These are phyloP conservation scores for Calonectria leucothoes DNA, from an alignment of 2,329 filamentous ascomycete species.

Conservation along the genomic window DNA sequence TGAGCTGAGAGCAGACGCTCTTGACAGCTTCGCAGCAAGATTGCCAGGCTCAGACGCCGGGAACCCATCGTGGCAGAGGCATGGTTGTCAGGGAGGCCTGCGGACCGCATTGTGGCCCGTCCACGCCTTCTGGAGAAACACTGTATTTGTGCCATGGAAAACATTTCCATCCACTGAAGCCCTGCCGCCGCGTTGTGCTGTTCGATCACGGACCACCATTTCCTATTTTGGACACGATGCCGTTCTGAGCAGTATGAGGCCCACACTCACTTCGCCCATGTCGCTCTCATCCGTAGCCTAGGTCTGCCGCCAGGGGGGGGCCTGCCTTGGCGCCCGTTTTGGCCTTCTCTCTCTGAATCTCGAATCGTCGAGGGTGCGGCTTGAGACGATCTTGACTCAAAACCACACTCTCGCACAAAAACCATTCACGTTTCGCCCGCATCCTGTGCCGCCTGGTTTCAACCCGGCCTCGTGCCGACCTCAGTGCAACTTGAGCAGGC, in stretches of 20 bases:
- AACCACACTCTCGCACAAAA: conserved; percentile 20
- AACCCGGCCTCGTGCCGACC: conserved; percentile 52
- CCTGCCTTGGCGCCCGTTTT: conserved; percentile 32
- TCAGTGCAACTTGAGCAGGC: background rate
- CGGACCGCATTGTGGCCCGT: conserved; percentile 21
- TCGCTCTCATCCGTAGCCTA: conserved; percentile 33
- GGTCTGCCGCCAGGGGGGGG: conserved; percentile 33
- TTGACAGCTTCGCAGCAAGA: background rate
- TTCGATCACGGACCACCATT: conserved; percentile 39
- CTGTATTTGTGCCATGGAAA: conserved; percentile 20
- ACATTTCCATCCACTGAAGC: conserved; percentile 33
- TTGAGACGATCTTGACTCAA: conserved; percentile 46
- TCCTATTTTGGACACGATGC: conserved; percentile 39
- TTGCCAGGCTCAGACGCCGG: background rate
- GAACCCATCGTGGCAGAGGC: conserved; percentile 1
- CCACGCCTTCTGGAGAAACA: conserved; percentile 10
- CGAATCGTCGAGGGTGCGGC: conserved; percentile 24
- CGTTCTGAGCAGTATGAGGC: conserved; percentile 33
- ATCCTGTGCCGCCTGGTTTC: conserved; percentile 59
- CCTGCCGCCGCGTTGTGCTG: conserved; percentile 30
- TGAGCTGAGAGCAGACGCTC: background rate
- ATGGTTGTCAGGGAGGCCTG: conserved; percentile 5
- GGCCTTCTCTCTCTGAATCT: conserved; percentile 20
- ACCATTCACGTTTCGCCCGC: conserved; percentile 22
- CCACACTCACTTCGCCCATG: conserved; percentile 34